Base-by-base conservation (phyloP, 2,329 filamentous ascomycete genomes). In the Neopestalotiopsis sp. region DNA sequence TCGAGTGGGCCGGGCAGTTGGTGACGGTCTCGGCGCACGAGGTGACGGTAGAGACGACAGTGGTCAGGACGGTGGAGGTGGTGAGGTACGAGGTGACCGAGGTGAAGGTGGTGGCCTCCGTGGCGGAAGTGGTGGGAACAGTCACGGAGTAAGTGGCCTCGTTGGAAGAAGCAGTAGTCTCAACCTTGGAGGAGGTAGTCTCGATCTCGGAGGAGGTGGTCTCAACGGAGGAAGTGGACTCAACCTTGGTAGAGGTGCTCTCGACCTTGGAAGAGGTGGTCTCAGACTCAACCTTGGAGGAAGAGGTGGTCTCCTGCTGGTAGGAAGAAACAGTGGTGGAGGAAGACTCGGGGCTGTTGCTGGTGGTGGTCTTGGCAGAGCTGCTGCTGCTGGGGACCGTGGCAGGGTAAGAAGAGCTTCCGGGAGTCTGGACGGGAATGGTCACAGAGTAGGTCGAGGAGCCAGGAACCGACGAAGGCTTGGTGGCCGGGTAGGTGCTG, bases 1-100 rank as follows among this genome's bases (percentile, higher is more conserved):
- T 82, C 13, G 83, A 84, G 67, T 78, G 74, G 38, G 81, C 76
- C 64, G 76, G 77, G 77, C 86, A 88, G 84, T 87, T 76, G 74
- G 86, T 81, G 72, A 87, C 82, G 67, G 81, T 82, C 49, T 86
- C 81, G 70, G 76, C 85, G 77, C 87, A 89, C 71, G 81, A 84
- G 69, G 83, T 87, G 77, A 88, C 80, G 68, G 86, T 88, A 70
- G 81, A 80, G 70, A 83, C 76, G 2, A 79, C 76, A 57, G 87
- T 88, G 70, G 82, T 83, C 81, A 81, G 87, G 76, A 88, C 78
- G 64, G 86, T 87, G 1, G 84, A 85, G 70, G 83, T 84, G 72
- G 78, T 82, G 73, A 82, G 76, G 76, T 81, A 85, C 73, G 80
- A 83, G 69, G 77, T 76, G 56, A 80, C 74, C 3, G 73, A 75